phyloP scores from a whole-genome alignment of 2,329 filamentous ascomycete species.

The Beauveria australis region DNA sequence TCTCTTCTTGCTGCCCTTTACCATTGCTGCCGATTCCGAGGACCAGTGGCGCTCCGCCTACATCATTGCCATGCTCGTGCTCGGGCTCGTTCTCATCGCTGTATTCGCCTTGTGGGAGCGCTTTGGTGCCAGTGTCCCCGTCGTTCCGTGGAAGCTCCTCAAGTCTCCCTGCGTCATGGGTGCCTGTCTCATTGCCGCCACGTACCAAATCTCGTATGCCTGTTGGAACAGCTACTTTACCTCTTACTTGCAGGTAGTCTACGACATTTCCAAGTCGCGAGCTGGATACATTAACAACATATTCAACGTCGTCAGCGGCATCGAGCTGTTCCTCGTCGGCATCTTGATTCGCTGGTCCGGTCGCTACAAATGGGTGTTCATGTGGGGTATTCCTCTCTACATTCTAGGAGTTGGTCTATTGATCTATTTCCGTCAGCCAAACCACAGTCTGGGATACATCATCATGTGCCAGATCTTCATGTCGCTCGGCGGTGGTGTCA shows the following conservation, averaged over 20 bases:
- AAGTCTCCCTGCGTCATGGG: slow-evolving; percentile 19
- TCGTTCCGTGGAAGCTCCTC: slow-evolving; percentile 36
- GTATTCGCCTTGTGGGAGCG: slow-evolving; percentile 38
- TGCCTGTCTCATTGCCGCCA: slow-evolving; percentile 17
- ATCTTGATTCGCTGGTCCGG: slow-evolving; percentile 25
- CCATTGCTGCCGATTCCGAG: slow-evolving; percentile 34
- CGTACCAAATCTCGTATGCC: slow-evolving; percentile 23
- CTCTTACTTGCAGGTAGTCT: slow-evolving; percentile 33
- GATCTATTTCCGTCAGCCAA: slow-evolving; percentile 27
- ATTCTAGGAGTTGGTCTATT: slow-evolving; percentile 22
- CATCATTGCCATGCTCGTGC: slow-evolving; percentile 39
- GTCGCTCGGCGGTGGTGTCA: slow-evolving; percentile 19
- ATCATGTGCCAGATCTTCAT: slow-evolving; percentile 32
- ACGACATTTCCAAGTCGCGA: slow-evolving; percentile 20
- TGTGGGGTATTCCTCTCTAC: slow-evolving; percentile 25
- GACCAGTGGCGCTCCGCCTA: slow-evolving; percentile 32
- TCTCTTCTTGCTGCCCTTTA: slow-evolving; percentile 51
- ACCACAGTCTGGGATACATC: slow-evolving; percentile 24
- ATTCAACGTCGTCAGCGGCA: slow-evolving; percentile 28
- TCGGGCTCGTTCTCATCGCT: slow-evolving; percentile 44
- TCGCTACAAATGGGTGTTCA: slow-evolving; percentile 24
- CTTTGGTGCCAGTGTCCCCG: slow-evolving; percentile 37
- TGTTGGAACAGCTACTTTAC: slow-evolving; percentile 32
- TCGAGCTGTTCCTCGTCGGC: slow-evolving; percentile 31
- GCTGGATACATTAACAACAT: slow-evolving; percentile 26